phyloP scores from a whole-genome alignment of 2,329 filamentous ascomycete species.

The Diplodia seriata region DNA sequence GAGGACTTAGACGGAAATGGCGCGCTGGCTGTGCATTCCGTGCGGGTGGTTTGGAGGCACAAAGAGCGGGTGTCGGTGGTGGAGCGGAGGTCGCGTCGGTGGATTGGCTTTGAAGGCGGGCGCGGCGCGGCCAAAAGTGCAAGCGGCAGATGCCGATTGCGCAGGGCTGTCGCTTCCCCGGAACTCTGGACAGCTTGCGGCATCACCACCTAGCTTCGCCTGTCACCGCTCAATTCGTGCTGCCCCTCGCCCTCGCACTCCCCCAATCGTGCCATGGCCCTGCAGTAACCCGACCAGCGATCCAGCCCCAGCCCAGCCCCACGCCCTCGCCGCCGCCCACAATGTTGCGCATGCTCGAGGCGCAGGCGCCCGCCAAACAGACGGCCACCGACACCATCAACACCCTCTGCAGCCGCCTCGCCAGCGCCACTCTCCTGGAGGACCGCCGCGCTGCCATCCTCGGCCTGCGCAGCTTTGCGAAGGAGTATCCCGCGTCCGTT shows the following conservation, averaged over 20 bases:
- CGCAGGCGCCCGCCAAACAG: conserved; percentile 88
- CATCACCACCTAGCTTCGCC: conserved; percentile 20
- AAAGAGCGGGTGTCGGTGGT: conserved; percentile 16
- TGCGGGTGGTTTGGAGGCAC: not conserved
- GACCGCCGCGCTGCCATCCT: conserved; percentile 93
- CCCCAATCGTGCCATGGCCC: conserved; percentile 12
- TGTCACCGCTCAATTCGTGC: conserved; percentile 10
- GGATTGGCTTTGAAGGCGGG: conserved; percentile 11
- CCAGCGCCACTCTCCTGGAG: conserved; percentile 89
- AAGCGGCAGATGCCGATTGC: not conserved
- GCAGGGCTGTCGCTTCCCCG: conserved; percentile 9
- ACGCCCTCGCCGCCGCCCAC: not conserved
- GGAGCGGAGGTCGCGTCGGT: conserved; percentile 22
- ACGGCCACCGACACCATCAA: conserved; percentile 94
- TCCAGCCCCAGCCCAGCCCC: not conserved
- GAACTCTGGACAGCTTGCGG: conserved; percentile 30
- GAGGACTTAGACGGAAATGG: not conserved
- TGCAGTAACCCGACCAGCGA: conserved; percentile 11
- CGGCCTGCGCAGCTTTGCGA: conserved; percentile 92
- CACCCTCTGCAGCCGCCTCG: conserved; percentile 83
- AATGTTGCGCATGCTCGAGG: conserved; percentile 61
- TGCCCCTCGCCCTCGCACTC: conserved; percentile 10
- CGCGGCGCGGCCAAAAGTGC: conserved; percentile 10
- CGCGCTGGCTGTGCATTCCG: conserved; percentile 28
- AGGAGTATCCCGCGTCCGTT: conserved; percentile 94